Evolutionary conservation across 2,329 filamentous ascomycete genomes (phyloP), one percentile per base, ranked within the genome.

Genomic region (Aspergillus spinulosporus): DNA sequence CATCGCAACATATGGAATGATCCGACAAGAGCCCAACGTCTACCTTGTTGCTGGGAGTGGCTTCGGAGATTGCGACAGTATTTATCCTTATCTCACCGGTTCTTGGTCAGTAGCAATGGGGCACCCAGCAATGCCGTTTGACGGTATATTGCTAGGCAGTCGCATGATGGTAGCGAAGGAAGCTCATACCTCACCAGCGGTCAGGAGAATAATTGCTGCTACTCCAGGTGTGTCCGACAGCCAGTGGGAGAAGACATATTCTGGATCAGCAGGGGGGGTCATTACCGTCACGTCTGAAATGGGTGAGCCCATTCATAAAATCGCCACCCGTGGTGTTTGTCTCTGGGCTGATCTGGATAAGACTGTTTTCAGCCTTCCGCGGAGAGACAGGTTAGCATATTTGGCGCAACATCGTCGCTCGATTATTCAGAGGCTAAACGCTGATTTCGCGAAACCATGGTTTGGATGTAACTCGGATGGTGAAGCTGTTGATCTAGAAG

Each of bases 151-250:
- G 62, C 94, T 96, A 65, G 92, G 90, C 65, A 94, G 89, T 74
- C 90, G 92, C 66, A 89, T 96, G 84, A 96, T 97, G 92, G 89
- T 92, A 51, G 88, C 92, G 57, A 93, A 94, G 78, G 92, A 97
- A 74, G 90, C 90, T 0, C 86, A 94, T 69, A 97, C 92, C 7
- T 92, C 90, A 68, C 86, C 84, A 68, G 86, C 84, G 58, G 91
- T 89, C 51, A 95, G 95, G 79, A 84, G 92, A 74, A 89, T 90
- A 32, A 96, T 96, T 65, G 85, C 88, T 45, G 88, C 90, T 54
- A 90, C 90, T 2, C 82, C 86, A 55, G 92, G 92, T 69, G 79
- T 95, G 31, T 86, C 88, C 47, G 90, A 96, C 68, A 73, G 71
- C 56, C 82, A 92, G 62, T 96, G 92, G 92, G 90, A 95, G 76